phyloP scores from a whole-genome alignment of 2,329 filamentous ascomycete species.

The Cercospora brassicicola region DNA sequence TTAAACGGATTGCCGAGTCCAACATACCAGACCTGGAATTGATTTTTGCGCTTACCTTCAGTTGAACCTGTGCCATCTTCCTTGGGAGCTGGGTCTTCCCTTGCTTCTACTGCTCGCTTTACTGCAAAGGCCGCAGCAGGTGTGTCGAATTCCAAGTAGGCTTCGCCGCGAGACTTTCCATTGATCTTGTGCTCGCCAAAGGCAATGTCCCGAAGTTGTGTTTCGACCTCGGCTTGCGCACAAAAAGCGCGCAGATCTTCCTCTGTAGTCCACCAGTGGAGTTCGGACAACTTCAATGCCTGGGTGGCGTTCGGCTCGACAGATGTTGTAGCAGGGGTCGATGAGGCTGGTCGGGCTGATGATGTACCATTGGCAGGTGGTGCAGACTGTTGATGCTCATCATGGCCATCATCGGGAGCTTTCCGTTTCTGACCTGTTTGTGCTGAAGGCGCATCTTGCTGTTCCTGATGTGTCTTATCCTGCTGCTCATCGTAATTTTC shows the following conservation, averaged over 20 bases:
- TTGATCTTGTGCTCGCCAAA: slow-evolving; percentile 99
- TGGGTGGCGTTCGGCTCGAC: slow-evolving; percentile 62
- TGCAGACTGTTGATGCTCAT: slow-evolving; percentile 45
- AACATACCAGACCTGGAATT: slow-evolving; percentile 63
- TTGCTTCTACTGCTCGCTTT: slow-evolving; percentile 73
- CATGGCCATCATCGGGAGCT: slow-evolving; percentile 54
- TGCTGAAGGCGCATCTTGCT: slow-evolving; percentile 33
- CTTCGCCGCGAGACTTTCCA: slow-evolving; percentile 93
- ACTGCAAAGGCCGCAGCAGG: slow-evolving; percentile 81
- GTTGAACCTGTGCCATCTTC: slow-evolving; percentile 1
- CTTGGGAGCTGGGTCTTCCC: slow-evolving; percentile 24
- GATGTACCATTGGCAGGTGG: slow-evolving; percentile 49
- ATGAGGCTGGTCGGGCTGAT: slow-evolving; percentile 66
- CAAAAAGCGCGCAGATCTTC: slow-evolving; percentile 87
- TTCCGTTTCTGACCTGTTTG: slow-evolving; percentile 65
- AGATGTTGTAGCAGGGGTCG: slow-evolving; percentile 66
- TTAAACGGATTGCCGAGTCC: slow-evolving; percentile 27
- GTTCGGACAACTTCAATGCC: slow-evolving; percentile 81
- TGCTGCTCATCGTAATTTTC: background rate
- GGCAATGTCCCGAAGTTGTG: slow-evolving; percentile 85
- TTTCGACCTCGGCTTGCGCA: slow-evolving; percentile 70
- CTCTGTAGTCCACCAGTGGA: slow-evolving; percentile 96
- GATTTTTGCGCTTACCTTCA: slow-evolving; percentile 56
- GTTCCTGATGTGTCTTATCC: slow-evolving; percentile 24
- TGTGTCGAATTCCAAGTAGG: slow-evolving; percentile 80